These are phyloP conservation scores for Neurospora tetraspora DNA, from an alignment of 495 filamentous ascomycete genomes.

Conservation along the genomic window DNA sequence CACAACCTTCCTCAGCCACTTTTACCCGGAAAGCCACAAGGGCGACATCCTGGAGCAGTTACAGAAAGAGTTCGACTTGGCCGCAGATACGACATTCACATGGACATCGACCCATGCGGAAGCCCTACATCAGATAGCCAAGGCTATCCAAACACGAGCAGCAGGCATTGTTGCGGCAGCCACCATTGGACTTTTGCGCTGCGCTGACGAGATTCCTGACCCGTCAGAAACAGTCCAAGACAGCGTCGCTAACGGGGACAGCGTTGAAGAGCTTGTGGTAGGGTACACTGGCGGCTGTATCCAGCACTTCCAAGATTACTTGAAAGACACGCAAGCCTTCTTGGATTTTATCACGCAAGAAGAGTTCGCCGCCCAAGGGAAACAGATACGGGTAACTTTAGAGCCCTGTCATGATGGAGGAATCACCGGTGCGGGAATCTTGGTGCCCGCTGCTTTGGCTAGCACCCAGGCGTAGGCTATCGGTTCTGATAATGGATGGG, in stretches of 20 bases:
- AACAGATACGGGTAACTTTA: constrained; percentile 51
- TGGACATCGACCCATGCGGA: constrained; percentile 52
- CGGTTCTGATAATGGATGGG: background rate
- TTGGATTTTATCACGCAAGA: constrained; percentile 53
- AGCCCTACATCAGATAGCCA: constrained; percentile 50
- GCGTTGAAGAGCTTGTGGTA: constrained; percentile 53
- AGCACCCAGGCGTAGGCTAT: background rate
- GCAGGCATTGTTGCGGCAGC: constrained; percentile 64
- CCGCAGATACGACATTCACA: constrained; percentile 30
- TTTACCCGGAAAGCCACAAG: constrained; percentile 41
- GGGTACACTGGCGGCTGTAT: constrained; percentile 76
- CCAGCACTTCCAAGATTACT: constrained; percentile 63
- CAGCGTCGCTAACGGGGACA: background rate
- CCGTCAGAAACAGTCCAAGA: background rate
- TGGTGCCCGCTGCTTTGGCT: constrained; percentile 45
- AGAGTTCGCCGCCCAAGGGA: constrained; percentile 40
- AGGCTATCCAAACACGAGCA: constrained; percentile 55
- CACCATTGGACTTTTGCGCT: constrained; percentile 56
- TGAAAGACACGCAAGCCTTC: constrained; percentile 55
- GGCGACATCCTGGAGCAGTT: constrained; percentile 42
- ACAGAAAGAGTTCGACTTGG: constrained; percentile 34
- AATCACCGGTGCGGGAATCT: constrained; percentile 64
- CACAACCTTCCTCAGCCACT: constrained; percentile 61
- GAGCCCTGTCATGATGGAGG: constrained; percentile 66
- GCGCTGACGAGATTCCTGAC: constrained; percentile 50